phyloP scores from a whole-genome alignment of 2,329 filamentous ascomycete genomes.

The Penicillium hordei region DNA sequence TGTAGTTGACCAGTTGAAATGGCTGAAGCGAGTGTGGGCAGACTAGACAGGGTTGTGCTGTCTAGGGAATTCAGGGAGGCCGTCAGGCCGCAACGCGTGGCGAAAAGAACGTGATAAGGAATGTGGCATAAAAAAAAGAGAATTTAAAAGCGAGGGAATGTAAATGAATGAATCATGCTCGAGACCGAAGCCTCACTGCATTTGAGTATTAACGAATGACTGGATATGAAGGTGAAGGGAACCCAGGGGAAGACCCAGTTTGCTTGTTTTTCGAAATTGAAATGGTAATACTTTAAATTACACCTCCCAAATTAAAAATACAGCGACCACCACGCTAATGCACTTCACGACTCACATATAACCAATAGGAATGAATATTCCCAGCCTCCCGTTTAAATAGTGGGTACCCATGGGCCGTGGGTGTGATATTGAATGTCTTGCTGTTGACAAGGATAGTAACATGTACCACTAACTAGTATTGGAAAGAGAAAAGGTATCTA shows the following conservation, averaged over 20 bases:
- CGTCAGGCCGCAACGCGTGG: conserved; percentile 24
- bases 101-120: conserved; percentile 19
- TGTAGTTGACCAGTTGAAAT: conserved; percentile 7
- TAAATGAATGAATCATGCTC: conserved; percentile 17
- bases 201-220: conserved; percentile 33
- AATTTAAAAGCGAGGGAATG: conserved; percentile 14
- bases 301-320: conserved; percentile 6
- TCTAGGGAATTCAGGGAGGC: conserved; percentile 21
- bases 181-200: conserved; percentile 20
- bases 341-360: neutral
- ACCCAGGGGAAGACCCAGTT: conserved; percentile 5
- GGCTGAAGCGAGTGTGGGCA: conserved; percentile 17
- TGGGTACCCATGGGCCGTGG: conserved; percentile 5
- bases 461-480: neutral
- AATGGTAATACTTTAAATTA: conserved; percentile 4
- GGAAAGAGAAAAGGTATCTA: neutral
- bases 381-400: conserved; percentile 7
- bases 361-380: neutral
- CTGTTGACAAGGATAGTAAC: neutral
- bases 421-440: neutral
- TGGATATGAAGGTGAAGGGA: conserved; percentile 14
- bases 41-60: conserved; percentile 13
- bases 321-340: conserved; percentile 1
- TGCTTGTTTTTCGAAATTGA: conserved; percentile 5
- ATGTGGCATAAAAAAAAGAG: conserved; percentile 12